phyloP scores from a whole-genome alignment of 2,329 filamentous ascomycete genomes.

The Fusarium sp. region DNA sequence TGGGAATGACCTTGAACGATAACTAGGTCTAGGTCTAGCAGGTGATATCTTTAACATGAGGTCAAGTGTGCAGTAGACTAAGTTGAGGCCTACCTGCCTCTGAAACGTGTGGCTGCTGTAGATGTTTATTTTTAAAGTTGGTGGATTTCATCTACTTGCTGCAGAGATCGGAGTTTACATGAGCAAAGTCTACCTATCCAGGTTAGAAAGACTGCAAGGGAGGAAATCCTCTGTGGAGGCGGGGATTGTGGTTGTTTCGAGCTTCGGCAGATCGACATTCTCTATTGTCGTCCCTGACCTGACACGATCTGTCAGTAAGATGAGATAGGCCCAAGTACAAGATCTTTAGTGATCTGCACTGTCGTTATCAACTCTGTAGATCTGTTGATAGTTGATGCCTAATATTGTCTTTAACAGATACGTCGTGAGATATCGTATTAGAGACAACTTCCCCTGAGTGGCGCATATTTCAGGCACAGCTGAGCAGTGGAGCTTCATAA shows the following conservation, averaged over 20 bases:
- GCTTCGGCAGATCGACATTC: slow-evolving; percentile 33
- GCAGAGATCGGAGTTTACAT: neutral
- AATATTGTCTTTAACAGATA: neutral
- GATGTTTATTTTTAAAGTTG: slow-evolving; percentile 5
- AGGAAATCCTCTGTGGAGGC: neutral
- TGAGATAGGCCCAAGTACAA: neutral
- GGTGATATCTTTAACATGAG: neutral
- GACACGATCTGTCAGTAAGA: neutral
- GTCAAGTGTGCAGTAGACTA: neutral
- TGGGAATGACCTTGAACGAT: slow-evolving; percentile 14
- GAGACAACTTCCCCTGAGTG: neutral
- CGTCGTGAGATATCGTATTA: neutral
- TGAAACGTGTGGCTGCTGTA: neutral
- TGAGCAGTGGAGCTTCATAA: neutral
- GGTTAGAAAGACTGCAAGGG: neutral
- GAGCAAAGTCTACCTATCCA: neutral
- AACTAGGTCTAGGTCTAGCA: neutral
- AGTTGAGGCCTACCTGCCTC: neutral
- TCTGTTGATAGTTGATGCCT: neutral
- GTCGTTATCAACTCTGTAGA: neutral
- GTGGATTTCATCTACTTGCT: neutral
- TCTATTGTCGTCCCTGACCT: neutral
- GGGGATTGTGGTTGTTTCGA: slow-evolving; percentile 12
- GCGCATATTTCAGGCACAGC: slow-evolving; percentile 3
- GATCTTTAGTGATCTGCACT: neutral